Evolutionary conservation across 331 rosid genomes (phyloP), one percentile per base, ranked within the genome.

Genomic region (Phaseolus coccineus): DNA sequence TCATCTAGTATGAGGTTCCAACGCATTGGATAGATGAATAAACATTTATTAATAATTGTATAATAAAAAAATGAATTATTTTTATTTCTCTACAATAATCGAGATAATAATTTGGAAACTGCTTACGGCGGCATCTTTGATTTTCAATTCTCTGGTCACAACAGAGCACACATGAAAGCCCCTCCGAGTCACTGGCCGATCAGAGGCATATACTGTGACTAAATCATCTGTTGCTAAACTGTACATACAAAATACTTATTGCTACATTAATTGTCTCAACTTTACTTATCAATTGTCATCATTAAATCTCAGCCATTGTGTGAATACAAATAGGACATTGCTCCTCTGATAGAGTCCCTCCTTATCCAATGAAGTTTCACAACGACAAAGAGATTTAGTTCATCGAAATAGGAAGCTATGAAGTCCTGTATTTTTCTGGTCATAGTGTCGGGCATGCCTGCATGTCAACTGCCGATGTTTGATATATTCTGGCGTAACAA

Each of bases 191-290:
- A 47, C 47, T 78, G 61, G 12, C 39, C 25, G 76, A 66, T 39
- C 4, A 57, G 40, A 78, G 80, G 71, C 56, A 66, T 39, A 28
- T 57, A 48, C 58, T 19, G 76, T 24, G 71, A 47, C 31, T n/a
- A n/a, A 19, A 19, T 19, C 53, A 76, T 44, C 75, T 65, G 71
- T 25, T 71, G 73, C 80, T 71, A 57, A 58, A 57, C 44, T 56
- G 86, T 77, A 66, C 86, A 78, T 44, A 72, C 57, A 46, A 66
- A 65, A 78, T 65, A 48, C 51, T 24, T 52, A 51, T 16, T 46
- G 14, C 42, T 63, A 42, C 68, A 4, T 35, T 35, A 35, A 35
- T 35, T 35, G 39, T 4, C 6, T 35, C 39, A 35, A 35, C 22
- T 19, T 19, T 35, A 35, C 48, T 66, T 71, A 25, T n/a, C 50